Evolutionary conservation across 2,329 filamentous ascomycete species (phyloP).

Genomic region (Cytospora leucostoma): DNA sequence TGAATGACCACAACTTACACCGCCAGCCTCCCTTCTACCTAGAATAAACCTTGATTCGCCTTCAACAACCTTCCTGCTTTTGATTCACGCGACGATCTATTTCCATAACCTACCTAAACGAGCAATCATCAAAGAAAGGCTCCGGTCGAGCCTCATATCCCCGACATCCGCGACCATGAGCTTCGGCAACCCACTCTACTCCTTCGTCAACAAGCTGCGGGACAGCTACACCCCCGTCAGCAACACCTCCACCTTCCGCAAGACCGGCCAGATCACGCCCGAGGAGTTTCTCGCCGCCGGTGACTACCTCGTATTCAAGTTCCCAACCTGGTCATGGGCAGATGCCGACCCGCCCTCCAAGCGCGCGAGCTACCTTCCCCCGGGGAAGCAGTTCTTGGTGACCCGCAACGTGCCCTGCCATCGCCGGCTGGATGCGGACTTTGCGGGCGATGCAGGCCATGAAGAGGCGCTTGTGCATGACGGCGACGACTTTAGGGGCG

Average conservation of each 20-base stretch:
- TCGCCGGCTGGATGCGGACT: constrained; percentile 87
- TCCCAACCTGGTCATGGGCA: constrained; percentile 96
- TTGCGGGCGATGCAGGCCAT: constrained; percentile 82
- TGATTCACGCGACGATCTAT: neutral
- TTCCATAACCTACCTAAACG: neutral
- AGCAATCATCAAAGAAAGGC: constrained; percentile 9
- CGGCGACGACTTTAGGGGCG: constrained; percentile 62
- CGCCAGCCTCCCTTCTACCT: neutral
- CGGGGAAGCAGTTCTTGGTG: constrained; percentile 92
- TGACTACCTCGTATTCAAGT: constrained; percentile 98
- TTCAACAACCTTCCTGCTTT: constrained; percentile 1
- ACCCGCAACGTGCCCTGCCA: constrained; percentile 94
- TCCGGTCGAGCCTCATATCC: constrained; percentile 14
- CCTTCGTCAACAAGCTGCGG: constrained; percentile 86
- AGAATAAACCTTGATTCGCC: neutral
- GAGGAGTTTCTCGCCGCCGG: constrained; percentile 95
- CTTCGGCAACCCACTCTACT: constrained; percentile 67
- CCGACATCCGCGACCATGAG: constrained; percentile 62
- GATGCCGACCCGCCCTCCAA: constrained; percentile 81
- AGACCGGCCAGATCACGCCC: constrained; percentile 92
- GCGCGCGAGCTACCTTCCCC: constrained; percentile 77
- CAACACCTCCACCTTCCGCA: constrained; percentile 89
- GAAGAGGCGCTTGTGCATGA: constrained; percentile 86
- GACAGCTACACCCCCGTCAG: constrained; percentile 88
- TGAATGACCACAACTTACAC: constrained; percentile 10